Percentiles rank a stretch among this genome's conserved stretches.
Conservation (phyloP, 1,284 basidiomycete genomes). For the Megacollybia platyphylla region DNA sequence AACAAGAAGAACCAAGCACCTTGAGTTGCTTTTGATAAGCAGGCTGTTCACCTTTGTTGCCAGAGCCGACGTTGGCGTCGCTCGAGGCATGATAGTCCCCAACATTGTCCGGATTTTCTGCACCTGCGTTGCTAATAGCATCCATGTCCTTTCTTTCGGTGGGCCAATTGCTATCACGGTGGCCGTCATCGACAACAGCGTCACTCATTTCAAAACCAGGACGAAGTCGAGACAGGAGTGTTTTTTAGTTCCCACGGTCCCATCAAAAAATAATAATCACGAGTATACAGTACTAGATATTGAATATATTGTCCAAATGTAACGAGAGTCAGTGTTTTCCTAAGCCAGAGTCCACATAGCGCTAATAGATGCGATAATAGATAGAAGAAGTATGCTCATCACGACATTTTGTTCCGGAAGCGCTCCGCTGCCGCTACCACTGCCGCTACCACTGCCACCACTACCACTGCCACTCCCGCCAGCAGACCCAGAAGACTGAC, state of each 20-base stretch:
- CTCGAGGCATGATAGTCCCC: not conserved
- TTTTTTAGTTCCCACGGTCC: too few species aligned
- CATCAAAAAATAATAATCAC: too few species aligned
- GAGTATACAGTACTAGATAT: too few species aligned
- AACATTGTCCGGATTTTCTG: not conserved
- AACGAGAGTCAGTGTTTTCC: constrained; percentile 4
- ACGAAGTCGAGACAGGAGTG: too few species aligned
- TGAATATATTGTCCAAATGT: too few species aligned
- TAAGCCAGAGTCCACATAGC: constrained; percentile 31
- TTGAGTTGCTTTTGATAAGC: constrained; percentile 66
- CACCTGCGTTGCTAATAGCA: not conserved
- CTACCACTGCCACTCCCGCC: constrained; percentile 16
- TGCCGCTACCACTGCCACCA: constrained; percentile 14
- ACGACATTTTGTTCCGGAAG: constrained; percentile 22
- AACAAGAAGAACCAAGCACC: constrained; percentile 63
- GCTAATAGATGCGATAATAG: constrained; percentile 24
- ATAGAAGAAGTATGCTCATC: constrained; percentile 26
- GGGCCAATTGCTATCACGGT: not conserved
- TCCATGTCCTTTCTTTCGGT: not conserved
- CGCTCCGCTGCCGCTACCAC: constrained; percentile 3
- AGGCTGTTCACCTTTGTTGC: not conserved
- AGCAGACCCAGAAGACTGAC: constrained; percentile 8
- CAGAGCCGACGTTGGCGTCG: not conserved
- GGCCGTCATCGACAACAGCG: not conserved
- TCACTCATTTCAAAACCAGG: too few species aligned